Evolutionary conservation across 1,284 basidiomycete species (phyloP), one percentile per base, ranked within the genome.

Genomic region (Sphagnurus paluster): DNA sequence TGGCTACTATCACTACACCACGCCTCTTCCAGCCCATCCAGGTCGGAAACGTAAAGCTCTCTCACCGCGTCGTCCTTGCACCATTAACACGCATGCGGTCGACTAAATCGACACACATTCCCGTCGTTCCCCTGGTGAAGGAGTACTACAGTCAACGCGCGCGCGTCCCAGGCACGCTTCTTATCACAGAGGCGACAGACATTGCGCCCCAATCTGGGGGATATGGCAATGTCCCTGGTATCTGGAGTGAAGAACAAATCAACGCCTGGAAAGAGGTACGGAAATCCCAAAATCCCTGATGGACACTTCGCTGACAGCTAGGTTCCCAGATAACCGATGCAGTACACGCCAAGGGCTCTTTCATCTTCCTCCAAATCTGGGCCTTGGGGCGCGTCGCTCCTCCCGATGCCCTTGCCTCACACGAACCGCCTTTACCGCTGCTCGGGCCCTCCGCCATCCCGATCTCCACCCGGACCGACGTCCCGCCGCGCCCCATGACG

Each of bases 21-120:
- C 66, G 69, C 48, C 61, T 79, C n/a, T 81, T 80, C 57, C 59
- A 74, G 49, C 70, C 72, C 8, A 55, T 77, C 43, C 70, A 62
- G n/a, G 70, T 82, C 29, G 59, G 59, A 5, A 24, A n/a, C 4
- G 19, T 51, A 4, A 20, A 35, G 7, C 52, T 55, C 30, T 14
- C 38, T 32, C 59, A 56, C 39, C 54, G 59, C 6, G 35, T 59
- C 21, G 59, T 58, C 35, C 46, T 59, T n/a, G 57, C 59, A 1
- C 59, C 60, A 1, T 40, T 62, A 14, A 53, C 52, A n/a, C 46
- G 58, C 3, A 40, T 38, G 20, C 28, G 46, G n/a, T 40, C 49
- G 1, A 53, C 51, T 26, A 48, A 56, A 29, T 56, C 56, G 5
- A 24, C 39, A 19, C 57, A 58, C 39, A 47, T 59, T 16, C 55